Percentiles rank a stretch among this genome's conserved stretches.
Conservation (phyloP, 176 grass and related monocot genomes). For the Hordeum vulgare region MorexV3_pseudomolecules_assembly NC_058522.1:517240373-517240872, state of each 20-base stretch:
- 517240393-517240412: not conserved
- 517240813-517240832: not conserved
- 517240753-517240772: not conserved
- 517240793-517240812: not conserved
- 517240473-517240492: not conserved
- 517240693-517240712: not conserved
- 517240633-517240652: not conserved
- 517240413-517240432: not conserved
- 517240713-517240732: not conserved
- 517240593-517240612: not conserved
- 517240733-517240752: not conserved
- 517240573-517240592: not conserved
- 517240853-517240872: not conserved
- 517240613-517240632: not conserved
- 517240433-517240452: not conserved
- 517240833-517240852: not conserved
- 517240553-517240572: not conserved
- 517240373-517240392: constrained; percentile 4
- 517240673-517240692: not conserved
- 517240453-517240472: not conserved
- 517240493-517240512: not conserved
- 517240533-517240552: not conserved
- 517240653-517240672: not conserved
- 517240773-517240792: not conserved
- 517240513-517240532: not conserved